Evolutionary conservation across 2,329 filamentous ascomycete genomes (phyloP), one percentile per base, ranked within the genome.

Genomic region (Xylogone sp.): DNA sequence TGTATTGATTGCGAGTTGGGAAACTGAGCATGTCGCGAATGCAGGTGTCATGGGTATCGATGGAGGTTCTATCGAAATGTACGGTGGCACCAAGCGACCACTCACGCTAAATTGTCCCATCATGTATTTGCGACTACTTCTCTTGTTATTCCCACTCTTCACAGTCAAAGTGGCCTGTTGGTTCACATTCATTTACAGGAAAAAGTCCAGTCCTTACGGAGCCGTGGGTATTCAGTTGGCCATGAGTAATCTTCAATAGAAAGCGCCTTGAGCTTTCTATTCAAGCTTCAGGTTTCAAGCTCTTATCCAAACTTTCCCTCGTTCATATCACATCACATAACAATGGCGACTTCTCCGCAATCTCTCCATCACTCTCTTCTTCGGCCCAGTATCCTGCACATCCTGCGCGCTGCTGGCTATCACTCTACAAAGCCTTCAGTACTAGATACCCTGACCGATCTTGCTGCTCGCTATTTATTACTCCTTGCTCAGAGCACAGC

Each of bases 371-470:
- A 90, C 70, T 86, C 88, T 54, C 85, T 96, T 57, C 79, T 97
- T 52, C 90, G 91, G 42, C 93, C 93, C 2, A 86, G 86, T 45
- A 83, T 97, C 54, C 83, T 97, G 52, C 91, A 97, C 71, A 93
- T 96, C 63, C 83, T 97, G 48, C 90, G 93, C 65, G 90, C 92
- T 24, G 87, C 90, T 21, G 93, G 93, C 66, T 97, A 95, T 73
- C 89, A 95, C 68, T 79, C 86, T 42, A 88, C 90, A 47, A 84
- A 84, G 50, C 86, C 90, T 2, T 86, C 87, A 3, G 91, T 95
- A 6, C 77, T 97, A 52, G 92, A 97, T 71, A 86, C 88, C 9
- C 69, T 97, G n/a, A 88, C 90, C 13, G 91, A 97, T 69, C 78
- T 97, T 7, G 86, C 90, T 0, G 88, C 86, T 43, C 84, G 88